Conservation (phyloP, 495 filamentous ascomycete genomes). For the Apiosordaria backusii region DNA sequence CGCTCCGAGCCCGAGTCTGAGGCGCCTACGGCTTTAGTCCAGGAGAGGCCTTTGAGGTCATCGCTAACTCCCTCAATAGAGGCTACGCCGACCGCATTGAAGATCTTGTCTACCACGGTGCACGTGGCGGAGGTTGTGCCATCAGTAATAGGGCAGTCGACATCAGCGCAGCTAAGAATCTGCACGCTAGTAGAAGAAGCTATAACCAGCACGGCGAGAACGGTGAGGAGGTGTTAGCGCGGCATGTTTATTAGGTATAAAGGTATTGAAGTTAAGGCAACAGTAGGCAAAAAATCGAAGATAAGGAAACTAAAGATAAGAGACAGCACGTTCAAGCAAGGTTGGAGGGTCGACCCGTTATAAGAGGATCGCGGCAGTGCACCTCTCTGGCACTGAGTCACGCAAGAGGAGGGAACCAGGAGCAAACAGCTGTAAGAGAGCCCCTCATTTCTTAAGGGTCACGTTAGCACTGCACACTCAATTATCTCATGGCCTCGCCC, state of each 20-base stretch:
- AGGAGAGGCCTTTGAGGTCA: constrained; percentile 1
- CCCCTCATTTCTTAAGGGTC: too few relatives aligned
- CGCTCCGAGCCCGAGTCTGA: not conserved
- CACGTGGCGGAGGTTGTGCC: constrained; percentile 4
- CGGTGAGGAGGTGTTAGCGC: too few relatives aligned
- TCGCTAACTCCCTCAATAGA: not conserved
- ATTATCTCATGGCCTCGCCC: too few relatives aligned
- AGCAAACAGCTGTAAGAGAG: too few relatives aligned
- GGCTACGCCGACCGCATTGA: not conserved
- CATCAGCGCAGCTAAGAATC: constrained; percentile 14
- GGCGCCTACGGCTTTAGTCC: not conserved
- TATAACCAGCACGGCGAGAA: constrained; percentile 6
- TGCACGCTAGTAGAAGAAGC: not conserved
- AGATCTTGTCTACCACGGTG: not conserved
- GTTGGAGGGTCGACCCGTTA: too few relatives aligned
- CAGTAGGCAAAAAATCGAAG: not conserved
- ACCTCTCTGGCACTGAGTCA: too few relatives aligned
- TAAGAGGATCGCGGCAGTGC: too few relatives aligned
- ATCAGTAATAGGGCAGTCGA: constrained; percentile 4
- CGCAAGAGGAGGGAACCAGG: too few relatives aligned
- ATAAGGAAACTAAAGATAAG: too few relatives aligned
- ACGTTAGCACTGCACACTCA: too few relatives aligned
- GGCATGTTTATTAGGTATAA: not conserved
- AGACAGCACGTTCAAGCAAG: too few relatives aligned
- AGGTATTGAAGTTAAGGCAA: not conserved